Percentiles rank a stretch among this genome's conserved stretches.
These are phyloP conservation scores for Termitomyces eurrhizus DNA, from an alignment of 768 basidiomycete species.

Conservation along the genomic window DNA sequence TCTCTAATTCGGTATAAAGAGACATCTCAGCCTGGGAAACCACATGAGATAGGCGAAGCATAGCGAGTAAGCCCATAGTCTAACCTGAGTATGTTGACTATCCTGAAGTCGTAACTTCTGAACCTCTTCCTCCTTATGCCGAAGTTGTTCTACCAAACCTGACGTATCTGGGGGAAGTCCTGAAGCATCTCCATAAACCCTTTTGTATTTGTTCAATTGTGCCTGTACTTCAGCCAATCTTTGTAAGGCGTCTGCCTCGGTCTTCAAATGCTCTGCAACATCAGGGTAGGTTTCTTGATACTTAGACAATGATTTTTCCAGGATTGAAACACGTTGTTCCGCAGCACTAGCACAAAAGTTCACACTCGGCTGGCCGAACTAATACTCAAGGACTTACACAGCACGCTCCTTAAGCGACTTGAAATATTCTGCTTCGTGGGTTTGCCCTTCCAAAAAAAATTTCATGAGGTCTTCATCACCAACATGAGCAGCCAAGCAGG, in stretches of 20 bases:
- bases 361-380: slow-evolving; percentile 6
- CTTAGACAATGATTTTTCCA: slow-evolving; percentile 49
- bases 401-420: slow-evolving; percentile 51
- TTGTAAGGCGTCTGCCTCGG: slow-evolving; percentile 48
- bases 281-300: slow-evolving; percentile 52
- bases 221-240: slow-evolving; percentile 41
- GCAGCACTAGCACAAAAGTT: slow-evolving; percentile 39
- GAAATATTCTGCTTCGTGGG: slow-evolving; percentile 49
- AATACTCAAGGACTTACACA: slow-evolving; percentile 36
- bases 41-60: slow-evolving; percentile 9
- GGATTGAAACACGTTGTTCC: slow-evolving; percentile 43
- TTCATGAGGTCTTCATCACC: slow-evolving; percentile 69
- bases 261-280: slow-evolving; percentile 40
- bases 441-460: slow-evolving; percentile 59
- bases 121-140: slow-evolving; percentile 66
- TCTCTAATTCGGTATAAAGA: slow-evolving; percentile 82
- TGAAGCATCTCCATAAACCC: slow-evolving; percentile 56
- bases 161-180: slow-evolving; percentile 46
- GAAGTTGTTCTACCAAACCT: slow-evolving; percentile 50
- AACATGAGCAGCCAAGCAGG: slow-evolving; percentile 69
- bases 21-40: slow-evolving; percentile 62
- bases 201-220: slow-evolving; percentile 59
- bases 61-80: slow-evolving; percentile 14
- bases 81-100: slow-evolving; percentile 61
- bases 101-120: slow-evolving; percentile 57